Evolutionary conservation across 2,329 filamentous ascomycete genomes (phyloP), one percentile per base, ranked within the genome.

Genomic region (Trichoderma gracile): DNA sequence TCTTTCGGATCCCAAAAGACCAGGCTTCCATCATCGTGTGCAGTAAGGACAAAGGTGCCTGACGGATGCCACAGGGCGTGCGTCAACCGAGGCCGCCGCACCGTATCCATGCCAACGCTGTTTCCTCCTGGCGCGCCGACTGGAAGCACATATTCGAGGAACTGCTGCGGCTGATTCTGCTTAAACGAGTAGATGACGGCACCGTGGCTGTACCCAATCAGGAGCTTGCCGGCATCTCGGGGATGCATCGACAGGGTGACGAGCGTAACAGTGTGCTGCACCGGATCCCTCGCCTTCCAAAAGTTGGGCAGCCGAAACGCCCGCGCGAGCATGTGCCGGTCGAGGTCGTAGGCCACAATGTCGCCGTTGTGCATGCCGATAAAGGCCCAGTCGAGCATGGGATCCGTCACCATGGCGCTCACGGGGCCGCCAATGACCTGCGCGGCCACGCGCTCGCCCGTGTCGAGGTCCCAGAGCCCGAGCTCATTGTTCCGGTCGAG

Each of bases 1-100:
- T 98, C 94, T 71, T 93, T 96, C 0, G 90, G 81, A 75, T 99
- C 95, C 93, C 94, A 99, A 69, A 98, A 90, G 0, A 96, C 94
- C 53, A 99, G 80, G 70, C 92, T 97, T 40, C 90, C 89, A 74
- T 99, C 95, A 63, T 97, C 93, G 73, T 97, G 91, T 1, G 89
- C 91, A 0, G 92, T 96, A 69, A 95, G 74, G 43, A 97, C 79
- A 71, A 97, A 97, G 0, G 92, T 96, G 0, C 93, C 95, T 1
- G 92, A 96, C 0, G 95, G 95, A 78, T 99, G 95, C 93, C 94
- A 99, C 17, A 94, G 76, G 1, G 92, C 93, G 70, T 96, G 91
- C 1, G 89, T 92, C 67, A 98, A 78, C 65, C 84, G 86, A 15
- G 94, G 95, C 70, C 83, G 86, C 57, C 93, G 86, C 65, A 84